Conservation (phyloP, 2,329 filamentous ascomycete genomes). For the Chaetomiaceae sp. region DNA sequence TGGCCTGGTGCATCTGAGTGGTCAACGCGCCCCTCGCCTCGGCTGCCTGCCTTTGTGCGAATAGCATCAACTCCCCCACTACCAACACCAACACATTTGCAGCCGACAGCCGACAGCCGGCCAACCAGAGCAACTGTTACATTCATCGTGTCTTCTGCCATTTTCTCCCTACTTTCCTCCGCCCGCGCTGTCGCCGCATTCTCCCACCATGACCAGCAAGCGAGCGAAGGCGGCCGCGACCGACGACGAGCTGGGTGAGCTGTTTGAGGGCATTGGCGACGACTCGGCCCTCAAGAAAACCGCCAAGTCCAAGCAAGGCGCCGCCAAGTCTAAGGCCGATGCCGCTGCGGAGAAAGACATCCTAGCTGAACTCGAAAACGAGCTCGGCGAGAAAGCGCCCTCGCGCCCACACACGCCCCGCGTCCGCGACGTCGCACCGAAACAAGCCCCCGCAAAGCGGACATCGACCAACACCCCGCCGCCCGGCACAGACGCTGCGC, state of each 20-base stretch:
- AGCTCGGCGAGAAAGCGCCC: conserved; percentile 64
- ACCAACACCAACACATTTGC: no score
- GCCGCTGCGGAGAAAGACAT: conserved; percentile 47
- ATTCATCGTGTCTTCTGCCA: neutral
- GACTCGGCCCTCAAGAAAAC: conserved; percentile 46
- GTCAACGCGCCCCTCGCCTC: no score
- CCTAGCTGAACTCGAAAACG: conserved; percentile 77
- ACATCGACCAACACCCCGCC: conserved; percentile 44
- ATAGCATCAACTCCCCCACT: no score
- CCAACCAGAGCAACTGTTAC: no score
- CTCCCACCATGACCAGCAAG: conserved; percentile 50
- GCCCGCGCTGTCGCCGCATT: neutral
- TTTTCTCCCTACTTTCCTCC: neutral
- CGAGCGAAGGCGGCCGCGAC: conserved; percentile 50
- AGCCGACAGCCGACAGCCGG: no score
- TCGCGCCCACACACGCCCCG: conserved; percentile 81
- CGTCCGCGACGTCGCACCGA: conserved; percentile 46
- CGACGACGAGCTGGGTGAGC: conserved; percentile 59
- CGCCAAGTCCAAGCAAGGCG: conserved; percentile 39
- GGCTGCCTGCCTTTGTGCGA: no score
- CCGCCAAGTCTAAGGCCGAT: conserved; percentile 40
- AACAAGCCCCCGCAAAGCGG: conserved; percentile 44
- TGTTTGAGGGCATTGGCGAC: conserved; percentile 57
- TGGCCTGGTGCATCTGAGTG: no score
- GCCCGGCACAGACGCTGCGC: conserved; percentile 40